Conservation (phyloP, 345 rosid genomes). For the Geranium rotundifolium region DNA sequence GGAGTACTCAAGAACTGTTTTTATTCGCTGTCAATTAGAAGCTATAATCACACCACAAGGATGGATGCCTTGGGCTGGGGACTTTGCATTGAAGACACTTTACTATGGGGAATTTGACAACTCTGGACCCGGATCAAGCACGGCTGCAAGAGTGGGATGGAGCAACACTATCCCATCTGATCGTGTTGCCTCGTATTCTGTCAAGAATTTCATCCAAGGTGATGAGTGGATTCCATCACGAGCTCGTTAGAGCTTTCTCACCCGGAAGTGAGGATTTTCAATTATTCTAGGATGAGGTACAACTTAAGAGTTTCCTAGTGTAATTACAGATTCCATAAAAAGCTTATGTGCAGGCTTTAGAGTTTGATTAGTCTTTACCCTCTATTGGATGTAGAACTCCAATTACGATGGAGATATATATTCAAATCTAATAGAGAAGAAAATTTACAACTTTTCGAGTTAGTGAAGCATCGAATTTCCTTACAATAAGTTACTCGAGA, state of each 20-base stretch:
- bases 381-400: no score
- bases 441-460: no score
- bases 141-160: conserved; percentile 23
- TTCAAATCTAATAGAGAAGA: no score
- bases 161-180: conserved; percentile 26
- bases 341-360: no score
- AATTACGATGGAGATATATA: no score
- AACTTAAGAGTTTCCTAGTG: no score
- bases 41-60: conserved; percentile 25
- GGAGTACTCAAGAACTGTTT: conserved; percentile 35
- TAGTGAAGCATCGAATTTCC: no score
- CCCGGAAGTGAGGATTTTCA: no score
- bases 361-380: no score
- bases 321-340: no score
- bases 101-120: conserved; percentile 38
- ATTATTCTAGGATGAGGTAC: no score
- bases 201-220: conserved; percentile 34
- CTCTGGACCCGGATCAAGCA: conserved; percentile 22
- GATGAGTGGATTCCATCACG: conserved; percentile 27
- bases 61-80: conserved; percentile 36
- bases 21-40: conserved; percentile 19
- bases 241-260: background rate
- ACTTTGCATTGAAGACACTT: conserved; percentile 33
- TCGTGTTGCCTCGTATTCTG: conserved; percentile 20
- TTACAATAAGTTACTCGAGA: no score